Conservation (phyloP, 129 eudicot species). For the Sambucus nigra region DNA sequence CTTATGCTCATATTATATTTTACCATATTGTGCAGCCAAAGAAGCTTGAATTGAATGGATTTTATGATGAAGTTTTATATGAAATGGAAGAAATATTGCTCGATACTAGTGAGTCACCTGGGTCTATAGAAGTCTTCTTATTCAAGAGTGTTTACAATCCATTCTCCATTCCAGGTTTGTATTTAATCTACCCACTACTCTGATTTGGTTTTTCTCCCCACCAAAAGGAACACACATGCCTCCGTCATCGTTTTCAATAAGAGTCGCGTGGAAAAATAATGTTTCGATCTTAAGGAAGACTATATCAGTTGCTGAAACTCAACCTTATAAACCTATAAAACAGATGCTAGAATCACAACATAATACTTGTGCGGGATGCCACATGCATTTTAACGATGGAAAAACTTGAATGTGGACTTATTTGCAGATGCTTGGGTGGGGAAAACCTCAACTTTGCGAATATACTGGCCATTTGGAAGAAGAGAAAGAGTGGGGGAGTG, state of each 20-base stretch:
- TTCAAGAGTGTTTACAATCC: slow-evolving; percentile 81
- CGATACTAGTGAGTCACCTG: slow-evolving; percentile 53
- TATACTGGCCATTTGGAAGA: slow-evolving; percentile 83
- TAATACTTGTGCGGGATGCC: slow-evolving; percentile 86
- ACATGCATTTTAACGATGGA: slow-evolving; percentile 68
- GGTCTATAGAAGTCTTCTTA: slow-evolving; percentile 59
- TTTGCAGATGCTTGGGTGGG: slow-evolving; percentile 79
- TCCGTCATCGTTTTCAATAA: slow-evolving; percentile 18
- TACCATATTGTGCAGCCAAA: slow-evolving; percentile 35
- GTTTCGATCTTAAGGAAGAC: slow-evolving; percentile 49
- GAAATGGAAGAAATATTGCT: slow-evolving; percentile 94
- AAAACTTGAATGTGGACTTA: slow-evolving; percentile 59
- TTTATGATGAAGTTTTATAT: slow-evolving; percentile 62
- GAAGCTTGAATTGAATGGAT: slow-evolving; percentile 44
- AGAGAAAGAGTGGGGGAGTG: too few relatives aligned
- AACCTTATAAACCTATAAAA: slow-evolving; percentile 47
- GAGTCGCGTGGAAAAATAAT: slow-evolving; percentile 13
- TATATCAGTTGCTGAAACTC: slow-evolving; percentile 57
- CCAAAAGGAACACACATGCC: slow-evolving; percentile 24
- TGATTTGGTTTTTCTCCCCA: slow-evolving; percentile 63
- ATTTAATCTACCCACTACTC: slow-evolving; percentile 28
- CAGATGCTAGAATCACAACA: slow-evolving; percentile 82
- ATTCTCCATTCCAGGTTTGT: slow-evolving; percentile 38
- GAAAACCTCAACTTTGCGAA: slow-evolving; percentile 84
- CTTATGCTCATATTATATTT: not conserved